Conservation (phyloP, 2,329 filamentous ascomycete species). For the Cordyceps militaris region DNA sequence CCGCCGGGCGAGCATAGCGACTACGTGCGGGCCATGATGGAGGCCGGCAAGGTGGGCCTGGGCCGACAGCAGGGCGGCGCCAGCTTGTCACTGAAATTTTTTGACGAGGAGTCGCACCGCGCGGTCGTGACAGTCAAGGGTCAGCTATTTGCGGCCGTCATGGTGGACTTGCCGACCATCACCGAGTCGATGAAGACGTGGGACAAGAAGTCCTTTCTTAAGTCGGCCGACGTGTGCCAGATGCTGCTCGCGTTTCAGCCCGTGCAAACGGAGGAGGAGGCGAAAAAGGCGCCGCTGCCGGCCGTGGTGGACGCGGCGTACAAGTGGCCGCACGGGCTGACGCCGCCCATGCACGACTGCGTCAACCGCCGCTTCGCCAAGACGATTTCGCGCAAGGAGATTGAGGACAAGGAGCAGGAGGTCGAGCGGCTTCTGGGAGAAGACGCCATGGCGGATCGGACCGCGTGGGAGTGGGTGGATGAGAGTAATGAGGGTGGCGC, state of each 20-base stretch:
- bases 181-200: conserved; percentile 90
- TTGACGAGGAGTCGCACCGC: conserved; percentile 66
- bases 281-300: conserved; percentile 60
- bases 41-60: conserved; percentile 68
- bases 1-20: conserved; percentile 78
- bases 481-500: conserved; percentile 42
- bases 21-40: conserved; percentile 68
- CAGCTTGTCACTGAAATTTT: conserved; percentile 74
- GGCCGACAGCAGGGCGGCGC: conserved; percentile 58
- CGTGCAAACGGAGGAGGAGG: conserved; percentile 60
- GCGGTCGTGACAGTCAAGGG: conserved; percentile 64
- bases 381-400: conserved; percentile 72
- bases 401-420: conserved; percentile 75
- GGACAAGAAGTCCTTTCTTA: conserved; percentile 82
- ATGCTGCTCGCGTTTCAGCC: conserved; percentile 74
- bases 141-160: conserved; percentile 64
- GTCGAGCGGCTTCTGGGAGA: conserved; percentile 67
- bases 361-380: conserved; percentile 78
- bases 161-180: conserved; percentile 81
- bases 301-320: conserved; percentile 58
- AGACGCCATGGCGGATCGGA: conserved; percentile 55
- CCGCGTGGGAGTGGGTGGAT: conserved; percentile 59
- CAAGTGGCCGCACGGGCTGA: conserved; percentile 78
- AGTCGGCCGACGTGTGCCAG: conserved; percentile 81
- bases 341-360: conserved; percentile 81